These are phyloP conservation scores for Fusarium sp. DNA, from an alignment of 2,329 filamentous ascomycete genomes.

Conservation along the genomic window DNA sequence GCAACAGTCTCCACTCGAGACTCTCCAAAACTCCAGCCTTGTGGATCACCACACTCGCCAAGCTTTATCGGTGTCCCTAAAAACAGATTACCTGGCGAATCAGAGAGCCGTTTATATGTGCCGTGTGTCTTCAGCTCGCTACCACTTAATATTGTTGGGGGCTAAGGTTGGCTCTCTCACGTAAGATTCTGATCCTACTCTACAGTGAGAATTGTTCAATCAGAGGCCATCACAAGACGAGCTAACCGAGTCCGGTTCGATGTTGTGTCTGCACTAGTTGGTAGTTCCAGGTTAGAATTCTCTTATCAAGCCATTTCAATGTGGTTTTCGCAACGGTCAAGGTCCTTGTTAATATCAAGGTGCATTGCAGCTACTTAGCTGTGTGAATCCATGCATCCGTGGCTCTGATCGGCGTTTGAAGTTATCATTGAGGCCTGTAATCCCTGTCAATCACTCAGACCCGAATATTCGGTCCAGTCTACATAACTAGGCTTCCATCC, in stretches of 20 bases:
- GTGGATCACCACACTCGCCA: constrained; percentile 6
- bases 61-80: background rate
- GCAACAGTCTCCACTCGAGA: background rate
- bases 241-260: background rate
- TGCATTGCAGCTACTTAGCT: background rate
- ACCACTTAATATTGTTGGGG: constrained; percentile 9
- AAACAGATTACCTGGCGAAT: background rate
- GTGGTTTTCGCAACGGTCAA: background rate
- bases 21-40: constrained; percentile 4
- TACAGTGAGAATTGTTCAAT: background rate
- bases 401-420: background rate
- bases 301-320: background rate
- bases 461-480: background rate
- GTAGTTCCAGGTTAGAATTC: background rate
- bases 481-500: background rate
- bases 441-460: background rate
- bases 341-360: background rate
- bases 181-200: constrained; percentile 15
- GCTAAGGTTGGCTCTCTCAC: constrained; percentile 8
- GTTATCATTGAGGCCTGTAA: background rate
- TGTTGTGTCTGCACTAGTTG: background rate
- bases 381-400: background rate
- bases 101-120: background rate
- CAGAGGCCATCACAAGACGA: background rate
- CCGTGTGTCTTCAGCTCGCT: background rate